Percentiles rank a stretch among this genome's conserved stretches.
These are phyloP conservation scores for Phylloporus sp. DNA, from an alignment of 768 basidiomycete genomes.

Conservation along the genomic window DNA sequence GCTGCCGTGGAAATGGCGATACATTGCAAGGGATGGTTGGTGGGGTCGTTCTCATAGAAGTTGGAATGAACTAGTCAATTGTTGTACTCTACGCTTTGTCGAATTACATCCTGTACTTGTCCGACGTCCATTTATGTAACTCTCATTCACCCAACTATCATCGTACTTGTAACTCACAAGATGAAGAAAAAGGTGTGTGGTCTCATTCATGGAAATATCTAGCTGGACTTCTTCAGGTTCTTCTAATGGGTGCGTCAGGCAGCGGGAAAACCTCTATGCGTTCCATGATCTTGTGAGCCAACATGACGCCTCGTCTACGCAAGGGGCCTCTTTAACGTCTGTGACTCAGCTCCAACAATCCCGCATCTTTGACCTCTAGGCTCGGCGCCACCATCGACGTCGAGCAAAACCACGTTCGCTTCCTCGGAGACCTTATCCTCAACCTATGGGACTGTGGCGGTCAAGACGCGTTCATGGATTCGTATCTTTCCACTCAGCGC, in stretches of 20 bases:
- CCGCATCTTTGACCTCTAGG: constrained; percentile 84
- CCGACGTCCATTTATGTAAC: not conserved
- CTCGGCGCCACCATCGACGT: constrained; percentile 98
- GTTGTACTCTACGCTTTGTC: constrained; percentile 7
- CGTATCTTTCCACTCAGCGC: constrained; percentile 87
- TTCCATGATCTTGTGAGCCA: constrained; percentile 92
- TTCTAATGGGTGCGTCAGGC: constrained; percentile 96
- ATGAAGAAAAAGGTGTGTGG: constrained; percentile 33
- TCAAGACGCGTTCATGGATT: constrained; percentile 97
- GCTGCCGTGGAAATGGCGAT: constrained; percentile 93
- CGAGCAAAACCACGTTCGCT: constrained; percentile 95
- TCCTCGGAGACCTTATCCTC: constrained; percentile 92
- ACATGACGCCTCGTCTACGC: not conserved
- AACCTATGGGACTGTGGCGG: constrained; percentile 99
- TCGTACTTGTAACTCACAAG: not conserved
- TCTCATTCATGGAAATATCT: not conserved
- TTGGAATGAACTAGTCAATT: not conserved
- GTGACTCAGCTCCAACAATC: constrained; percentile 77
- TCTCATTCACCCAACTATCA: not conserved
- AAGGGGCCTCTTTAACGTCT: constrained; percentile 7
- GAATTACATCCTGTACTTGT: not conserved
- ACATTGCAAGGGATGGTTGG: constrained; percentile 60
- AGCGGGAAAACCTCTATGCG: constrained; percentile 98
- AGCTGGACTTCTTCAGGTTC: constrained; percentile 52
- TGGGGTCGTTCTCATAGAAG: constrained; percentile 56